phyloP scores from a whole-genome alignment of 768 basidiomycete species.

The Termitomyces sp. region DNA sequence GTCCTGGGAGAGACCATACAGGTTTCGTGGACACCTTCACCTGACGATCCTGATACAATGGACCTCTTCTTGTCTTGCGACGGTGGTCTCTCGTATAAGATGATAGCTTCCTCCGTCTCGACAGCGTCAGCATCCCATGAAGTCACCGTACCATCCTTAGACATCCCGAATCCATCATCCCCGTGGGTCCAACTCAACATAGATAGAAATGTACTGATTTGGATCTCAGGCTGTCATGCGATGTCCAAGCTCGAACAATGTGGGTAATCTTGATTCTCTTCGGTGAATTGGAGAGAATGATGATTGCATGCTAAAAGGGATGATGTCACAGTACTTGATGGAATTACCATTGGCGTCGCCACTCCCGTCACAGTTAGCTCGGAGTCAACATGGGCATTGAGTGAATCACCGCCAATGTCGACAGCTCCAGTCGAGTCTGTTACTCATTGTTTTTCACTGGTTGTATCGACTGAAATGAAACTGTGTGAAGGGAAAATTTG shows the following conservation, averaged over 20 bases:
- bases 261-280: not conserved
- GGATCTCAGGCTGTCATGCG: not conserved
- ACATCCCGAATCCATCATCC: not conserved
- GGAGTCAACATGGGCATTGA: not conserved
- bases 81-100: not conserved
- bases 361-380: not conserved
- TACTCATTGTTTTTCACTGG: not conserved
- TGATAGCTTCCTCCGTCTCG: not conserved
- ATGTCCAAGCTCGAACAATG: not conserved
- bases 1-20: not conserved
- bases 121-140: not conserved
- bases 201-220: not conserved
- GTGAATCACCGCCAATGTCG: not conserved
- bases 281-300: not conserved
- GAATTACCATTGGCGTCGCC: not conserved
- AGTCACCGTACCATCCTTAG: not conserved
- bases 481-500: not conserved
- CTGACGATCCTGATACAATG: not conserved
- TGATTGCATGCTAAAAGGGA: not conserved
- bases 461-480: not conserved
- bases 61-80: conserved; percentile 2
- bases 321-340: not conserved
- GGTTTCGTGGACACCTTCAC: not conserved
- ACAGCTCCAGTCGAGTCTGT: not conserved
- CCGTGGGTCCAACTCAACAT: not conserved